phyloP scores from a whole-genome alignment of 2,329 filamentous ascomycete genomes.

The Myriosclerotinia curreyana region DNA sequence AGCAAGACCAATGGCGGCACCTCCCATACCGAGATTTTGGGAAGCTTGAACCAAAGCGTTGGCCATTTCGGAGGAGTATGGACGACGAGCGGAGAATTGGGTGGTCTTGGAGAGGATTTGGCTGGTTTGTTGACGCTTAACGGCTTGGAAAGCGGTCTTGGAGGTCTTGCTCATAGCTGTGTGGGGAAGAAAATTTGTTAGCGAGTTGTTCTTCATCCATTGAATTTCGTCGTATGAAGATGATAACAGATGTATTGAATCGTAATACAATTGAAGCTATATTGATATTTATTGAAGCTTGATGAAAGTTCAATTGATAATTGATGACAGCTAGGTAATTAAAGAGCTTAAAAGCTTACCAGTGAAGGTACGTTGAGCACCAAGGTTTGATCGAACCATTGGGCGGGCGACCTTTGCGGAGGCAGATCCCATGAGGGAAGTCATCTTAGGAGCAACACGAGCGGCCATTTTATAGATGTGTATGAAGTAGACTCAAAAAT shows the following conservation, averaged over 20 bases:
- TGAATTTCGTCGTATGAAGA: slow-evolving; percentile 9
- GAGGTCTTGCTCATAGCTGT: slow-evolving; percentile 41
- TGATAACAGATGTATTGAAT: slow-evolving; percentile 10
- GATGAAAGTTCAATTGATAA: slow-evolving; percentile 19
- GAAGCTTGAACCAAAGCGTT: slow-evolving; percentile 86
- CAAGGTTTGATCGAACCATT: slow-evolving; percentile 61
- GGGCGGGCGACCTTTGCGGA: slow-evolving; percentile 74
- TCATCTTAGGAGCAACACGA: slow-evolving; percentile 75
- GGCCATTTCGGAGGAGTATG: slow-evolving; percentile 86
- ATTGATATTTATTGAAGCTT: slow-evolving; percentile 6
- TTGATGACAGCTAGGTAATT: slow-evolving; percentile 20
- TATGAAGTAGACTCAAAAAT: slow-evolving; percentile 23
- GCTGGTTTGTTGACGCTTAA: slow-evolving; percentile 70
- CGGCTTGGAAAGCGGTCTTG: slow-evolving; percentile 34
- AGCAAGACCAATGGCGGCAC: slow-evolving; percentile 86
- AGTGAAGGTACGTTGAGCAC: slow-evolving; percentile 70
- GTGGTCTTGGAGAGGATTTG: slow-evolving; percentile 58
- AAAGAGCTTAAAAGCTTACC: slow-evolving; percentile 50
- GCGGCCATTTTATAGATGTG: slow-evolving; percentile 71
- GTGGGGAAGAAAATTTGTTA: slow-evolving; percentile 32
- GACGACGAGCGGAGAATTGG: slow-evolving; percentile 45
- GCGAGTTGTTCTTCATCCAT: slow-evolving; percentile 25
- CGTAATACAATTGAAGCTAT: slow-evolving; percentile 12
- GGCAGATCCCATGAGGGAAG: slow-evolving; percentile 61
- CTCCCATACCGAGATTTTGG: slow-evolving; percentile 87